Conservation (phyloP, 2,329 filamentous ascomycete species). For the Fusarium bactridioides region DNA sequence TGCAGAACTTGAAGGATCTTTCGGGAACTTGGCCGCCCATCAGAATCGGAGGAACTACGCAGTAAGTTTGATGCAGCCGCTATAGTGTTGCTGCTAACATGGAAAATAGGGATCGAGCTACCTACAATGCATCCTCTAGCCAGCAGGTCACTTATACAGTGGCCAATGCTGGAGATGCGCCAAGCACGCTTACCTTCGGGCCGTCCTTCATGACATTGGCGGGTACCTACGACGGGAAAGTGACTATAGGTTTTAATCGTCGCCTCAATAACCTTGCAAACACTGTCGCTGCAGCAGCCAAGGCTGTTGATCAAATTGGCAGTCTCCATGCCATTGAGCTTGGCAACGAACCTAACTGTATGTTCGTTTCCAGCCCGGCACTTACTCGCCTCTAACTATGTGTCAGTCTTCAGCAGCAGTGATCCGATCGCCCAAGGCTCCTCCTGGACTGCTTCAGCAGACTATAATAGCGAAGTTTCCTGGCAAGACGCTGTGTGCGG, state of each 20-base stretch:
- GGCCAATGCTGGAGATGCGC: not conserved
- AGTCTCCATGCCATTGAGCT: not conserved
- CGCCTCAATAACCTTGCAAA: not conserved
- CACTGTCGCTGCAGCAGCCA: not conserved
- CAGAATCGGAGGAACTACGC: not conserved
- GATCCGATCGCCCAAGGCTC: not conserved
- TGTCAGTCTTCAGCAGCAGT: not conserved
- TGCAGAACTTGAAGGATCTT: not conserved
- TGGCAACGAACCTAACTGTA: not conserved
- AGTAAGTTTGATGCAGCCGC: not conserved
- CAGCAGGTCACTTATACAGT: not conserved
- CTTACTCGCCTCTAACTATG: not conserved
- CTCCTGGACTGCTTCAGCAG: not conserved
- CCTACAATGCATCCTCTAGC: not conserved
- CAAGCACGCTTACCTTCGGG: not conserved
- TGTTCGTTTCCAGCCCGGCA: fast-evolving
- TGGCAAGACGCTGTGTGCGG: not conserved
- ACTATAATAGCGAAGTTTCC: not conserved
- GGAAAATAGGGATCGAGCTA: not conserved
- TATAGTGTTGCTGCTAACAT: not conserved
- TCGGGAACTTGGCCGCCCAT: not conserved
- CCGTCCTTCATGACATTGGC: not conserved
- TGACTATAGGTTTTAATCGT: not conserved
- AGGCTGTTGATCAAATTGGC: not conserved
- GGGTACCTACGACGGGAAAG: not conserved